Base-by-base conservation (phyloP, 352 stramenopile genomes). In the Albugo candida region DNA sequence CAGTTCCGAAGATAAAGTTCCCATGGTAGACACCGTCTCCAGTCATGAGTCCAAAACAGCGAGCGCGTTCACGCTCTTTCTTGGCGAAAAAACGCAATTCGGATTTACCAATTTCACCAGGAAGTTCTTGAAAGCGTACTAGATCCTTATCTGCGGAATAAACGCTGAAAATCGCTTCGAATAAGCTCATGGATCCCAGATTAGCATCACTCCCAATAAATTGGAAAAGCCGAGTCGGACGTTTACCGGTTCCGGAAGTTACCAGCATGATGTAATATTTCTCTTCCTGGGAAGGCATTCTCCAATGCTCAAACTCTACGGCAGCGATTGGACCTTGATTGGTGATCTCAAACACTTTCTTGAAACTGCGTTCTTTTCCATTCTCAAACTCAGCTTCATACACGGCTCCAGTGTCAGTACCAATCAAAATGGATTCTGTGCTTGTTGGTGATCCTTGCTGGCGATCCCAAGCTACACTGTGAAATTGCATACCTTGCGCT, bases 1-100 rank as follows among this genome's bases (percentile, higher is more conserved):
- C 66, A 31, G 72, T 53, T 10, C 64, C 60, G 54, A 89, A 91
- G 13, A 72, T 46, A 35, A 96, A 67, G n/a, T 82, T 68, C 5
- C 86, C 86, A 54, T 94, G 84, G 54, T 91, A 94, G 13, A 95
- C 78, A 5, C 82, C 86, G 36, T 88, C 82, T 18, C 78, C 80
- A 3, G 84, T 95, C 20, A 95, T 63, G 0, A 96, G 58, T n/a
- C 83, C 81, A 55, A 95, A 96, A 41, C 81, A 80, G 46, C 85
- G 81, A 13, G 81, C 75, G 12, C 71, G 69, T 54, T 86, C 76
- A 24, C 70, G 82, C 43, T 84, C 65, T 49, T 82, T 71, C 56
- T 81, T 80, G 5, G 70, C 67, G 44, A 80, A 92, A 48, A 86
- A 83, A 14, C 64, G 58, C 34, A 93, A 55, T 36, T 93, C 69